Evolutionary conservation across 192 early-diverging fungal genomes (phyloP).

Genomic region (Phlyctochytrium arcticum): DNA sequence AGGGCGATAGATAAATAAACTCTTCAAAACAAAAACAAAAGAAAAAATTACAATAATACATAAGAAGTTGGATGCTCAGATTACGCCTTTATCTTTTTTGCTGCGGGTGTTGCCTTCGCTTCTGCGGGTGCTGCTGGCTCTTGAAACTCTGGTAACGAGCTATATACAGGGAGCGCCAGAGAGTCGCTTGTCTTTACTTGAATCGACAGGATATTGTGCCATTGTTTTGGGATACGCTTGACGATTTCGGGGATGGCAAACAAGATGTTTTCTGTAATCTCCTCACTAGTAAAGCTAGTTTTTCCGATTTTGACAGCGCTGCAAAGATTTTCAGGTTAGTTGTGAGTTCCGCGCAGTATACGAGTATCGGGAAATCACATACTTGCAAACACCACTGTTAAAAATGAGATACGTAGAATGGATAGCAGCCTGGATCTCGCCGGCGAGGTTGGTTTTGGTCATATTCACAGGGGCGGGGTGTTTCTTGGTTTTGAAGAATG

Average conservation of each 20-base stretch:
- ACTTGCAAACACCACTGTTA: constrained; percentile 61
- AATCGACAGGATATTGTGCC: constrained; percentile 80
- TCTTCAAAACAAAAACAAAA: too few species aligned
- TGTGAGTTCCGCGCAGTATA: too few species aligned
- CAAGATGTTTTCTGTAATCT: constrained; percentile 77
- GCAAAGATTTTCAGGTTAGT: too few species aligned
- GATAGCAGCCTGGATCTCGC: constrained; percentile 57
- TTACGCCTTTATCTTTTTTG: too few species aligned
- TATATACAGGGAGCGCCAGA: constrained; percentile 74
- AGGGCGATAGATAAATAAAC: too few species aligned
- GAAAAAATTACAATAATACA: too few species aligned
- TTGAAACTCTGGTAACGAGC: constrained; percentile 32
- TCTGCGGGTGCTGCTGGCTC: too few species aligned
- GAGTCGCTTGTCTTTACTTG: constrained; percentile 79
- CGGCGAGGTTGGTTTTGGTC: constrained; percentile 51
- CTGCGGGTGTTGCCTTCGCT: too few species aligned
- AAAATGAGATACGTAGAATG: constrained; percentile 61
- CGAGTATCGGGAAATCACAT: too few species aligned
- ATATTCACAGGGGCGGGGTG: constrained; percentile 72
- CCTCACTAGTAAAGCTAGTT: constrained; percentile 48
- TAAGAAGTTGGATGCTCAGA: too few species aligned
- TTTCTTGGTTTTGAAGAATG: constrained; percentile 80
- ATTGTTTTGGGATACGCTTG: constrained; percentile 67
- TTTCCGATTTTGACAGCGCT: constrained; percentile 73
- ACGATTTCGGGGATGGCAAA: constrained; percentile 55